phyloP scores from a whole-genome alignment of 768 basidiomycete genomes.

The Crucibulum laeve region DNA sequence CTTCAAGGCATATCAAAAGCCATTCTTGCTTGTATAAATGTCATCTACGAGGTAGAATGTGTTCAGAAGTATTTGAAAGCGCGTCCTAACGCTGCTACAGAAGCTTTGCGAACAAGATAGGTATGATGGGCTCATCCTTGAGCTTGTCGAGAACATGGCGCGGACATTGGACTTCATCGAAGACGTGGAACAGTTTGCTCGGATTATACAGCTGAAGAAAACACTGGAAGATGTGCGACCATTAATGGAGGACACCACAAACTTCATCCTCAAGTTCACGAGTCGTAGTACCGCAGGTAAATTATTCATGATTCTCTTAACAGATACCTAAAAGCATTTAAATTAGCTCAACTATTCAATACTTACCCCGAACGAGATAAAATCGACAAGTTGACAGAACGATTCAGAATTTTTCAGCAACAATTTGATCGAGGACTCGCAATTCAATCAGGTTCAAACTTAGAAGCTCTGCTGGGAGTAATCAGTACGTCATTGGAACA shows the following conservation, averaged over 20 bases:
- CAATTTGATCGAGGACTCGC: conserved; percentile 18
- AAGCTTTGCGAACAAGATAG: conserved; percentile 11
- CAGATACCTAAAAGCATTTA: background rate
- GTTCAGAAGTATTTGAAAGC: background rate
- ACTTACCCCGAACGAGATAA: conserved; percentile 8
- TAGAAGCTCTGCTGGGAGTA: conserved; percentile 10
- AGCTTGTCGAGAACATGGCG: conserved; percentile 17
- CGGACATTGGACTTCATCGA: conserved; percentile 14
- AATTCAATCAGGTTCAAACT: conserved; percentile 13
- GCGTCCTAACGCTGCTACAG: conserved; percentile 3
- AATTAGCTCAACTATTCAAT: conserved; percentile 8
- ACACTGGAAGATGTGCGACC: conserved; percentile 16
- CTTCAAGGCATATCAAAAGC: conserved; percentile 15
- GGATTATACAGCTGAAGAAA: conserved; percentile 12
- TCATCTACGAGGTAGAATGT: conserved; percentile 13
- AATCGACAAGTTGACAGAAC: conserved; percentile 11
- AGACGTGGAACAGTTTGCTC: conserved; percentile 18
- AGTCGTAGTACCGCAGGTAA: conserved; percentile 8
- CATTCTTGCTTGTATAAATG: conserved; percentile 14
- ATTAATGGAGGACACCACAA: conserved; percentile 17
- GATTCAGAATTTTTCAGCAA: conserved; percentile 13
- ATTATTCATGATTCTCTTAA: background rate
- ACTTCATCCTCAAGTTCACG: conserved; percentile 14
- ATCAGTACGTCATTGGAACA: conserved; percentile 4
- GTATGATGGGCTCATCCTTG: conserved; percentile 8